Evolutionary conservation across 345 rosid genomes (phyloP).

Genomic region (Punica granatum): DNA sequence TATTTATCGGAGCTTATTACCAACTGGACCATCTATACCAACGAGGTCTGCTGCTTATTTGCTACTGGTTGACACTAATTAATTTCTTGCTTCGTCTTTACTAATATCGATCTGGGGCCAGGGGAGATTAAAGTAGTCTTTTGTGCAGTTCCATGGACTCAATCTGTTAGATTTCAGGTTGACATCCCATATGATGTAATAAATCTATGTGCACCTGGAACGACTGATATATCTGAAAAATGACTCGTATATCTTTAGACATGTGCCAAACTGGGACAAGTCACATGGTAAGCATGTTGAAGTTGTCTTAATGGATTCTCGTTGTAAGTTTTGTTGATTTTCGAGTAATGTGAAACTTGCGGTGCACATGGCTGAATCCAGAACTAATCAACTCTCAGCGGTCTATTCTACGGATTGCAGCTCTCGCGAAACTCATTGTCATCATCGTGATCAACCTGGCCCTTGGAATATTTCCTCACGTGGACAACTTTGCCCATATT

Average conservation of each 20-base stretch:
- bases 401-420: constrained; percentile 29
- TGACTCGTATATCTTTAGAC: background rate
- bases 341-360: background rate
- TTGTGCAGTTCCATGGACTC: background rate
- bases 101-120: background rate
- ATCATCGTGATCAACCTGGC: constrained; percentile 39
- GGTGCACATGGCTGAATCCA: no score
- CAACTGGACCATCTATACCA: constrained; percentile 89
- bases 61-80: background rate
- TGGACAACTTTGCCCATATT: constrained; percentile 88
- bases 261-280: background rate
- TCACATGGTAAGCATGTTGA: no score
- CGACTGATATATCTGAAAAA: background rate
- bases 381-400: no score
- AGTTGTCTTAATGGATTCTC: no score
- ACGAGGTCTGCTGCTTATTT: constrained; percentile 46
- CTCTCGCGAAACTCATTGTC: constrained; percentile 33
- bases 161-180: background rate
- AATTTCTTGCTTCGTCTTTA: background rate
- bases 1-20: constrained; percentile 92
- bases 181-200: background rate
- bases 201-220: no score
- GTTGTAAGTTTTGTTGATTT: no score
- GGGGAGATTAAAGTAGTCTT: no score
- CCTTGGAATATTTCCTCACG: constrained; percentile 77